Base-by-base conservation (phyloP, 441 rosid genomes). In the Populus trichocarpa region DNA sequence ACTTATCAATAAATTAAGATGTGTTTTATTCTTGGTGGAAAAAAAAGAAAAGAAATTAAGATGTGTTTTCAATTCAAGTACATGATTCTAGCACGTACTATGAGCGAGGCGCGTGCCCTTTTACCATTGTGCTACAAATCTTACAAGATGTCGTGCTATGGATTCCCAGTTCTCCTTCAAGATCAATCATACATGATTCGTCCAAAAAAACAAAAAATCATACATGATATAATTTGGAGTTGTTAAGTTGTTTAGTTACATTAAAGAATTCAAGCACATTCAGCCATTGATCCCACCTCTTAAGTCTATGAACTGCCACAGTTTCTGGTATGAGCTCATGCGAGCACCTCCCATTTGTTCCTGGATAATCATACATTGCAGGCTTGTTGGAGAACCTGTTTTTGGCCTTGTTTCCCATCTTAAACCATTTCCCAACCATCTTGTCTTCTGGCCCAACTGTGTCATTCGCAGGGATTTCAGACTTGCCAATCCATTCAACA, bases 321-420 rank as follows among this genome's bases (percentile, higher is more conserved):
- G 88, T 85, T 35, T 83, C 82, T 8, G 83, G 78, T 46, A 84
- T 80, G 3, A 88, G 88, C 38, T 86, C 82, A 33, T 85, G 89
- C 1, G 88, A 83, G 70, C 91, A 86, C 65, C 33, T 80, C 7
- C 84, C 84, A 40, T 84, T 85, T 30, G 85, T 76, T 38, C 86
- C 84, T 11, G 87, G 91, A 80, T 82, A 88, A 73, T 88, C 86
- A 70, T 86, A 85, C 86, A 88, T 88, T 7, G 67, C 82, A 28
- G 84, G 85, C 75, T 88, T 88, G 20, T 73, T 23, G 3, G 81
- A 77, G 78, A 81, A 81, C 40, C 86, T 42, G 28, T 85, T 84
- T 74, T 70, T 84, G 6, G 73, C 89, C 73, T 84, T 86, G 10
- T 81, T 81, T 12, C 88, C 87, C 57, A 72, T 25, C 3, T 85